phyloP scores from a whole-genome alignment of 176 grass and related monocot genomes.

The Puya raimondii region DNA sequence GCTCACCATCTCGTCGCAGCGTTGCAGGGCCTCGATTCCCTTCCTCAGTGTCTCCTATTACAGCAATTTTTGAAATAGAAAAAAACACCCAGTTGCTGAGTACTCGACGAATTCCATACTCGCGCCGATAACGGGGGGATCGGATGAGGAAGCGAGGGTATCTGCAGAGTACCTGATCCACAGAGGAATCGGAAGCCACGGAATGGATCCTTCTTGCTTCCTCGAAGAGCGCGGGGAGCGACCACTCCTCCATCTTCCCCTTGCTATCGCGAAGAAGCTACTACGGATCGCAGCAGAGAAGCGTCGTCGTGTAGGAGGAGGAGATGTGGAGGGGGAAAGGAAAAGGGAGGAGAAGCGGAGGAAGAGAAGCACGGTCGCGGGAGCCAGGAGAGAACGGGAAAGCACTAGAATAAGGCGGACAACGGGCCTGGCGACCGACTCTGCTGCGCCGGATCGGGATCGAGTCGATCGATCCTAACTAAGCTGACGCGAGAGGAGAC shows the following conservation, averaged over 20 bases:
- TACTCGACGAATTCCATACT: constrained; percentile 1
- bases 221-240: constrained; percentile 68
- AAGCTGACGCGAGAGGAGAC: too few relatives aligned
- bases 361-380: background rate
- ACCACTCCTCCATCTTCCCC: constrained; percentile 39
- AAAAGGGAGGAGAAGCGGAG: background rate
- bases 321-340: background rate
- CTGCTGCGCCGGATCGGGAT: too few relatives aligned
- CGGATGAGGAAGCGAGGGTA: background rate
- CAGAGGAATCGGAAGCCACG: constrained; percentile 52
- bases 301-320: background rate
- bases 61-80: background rate
- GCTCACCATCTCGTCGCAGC: constrained; percentile 79
- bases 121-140: background rate
- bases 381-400: background rate
- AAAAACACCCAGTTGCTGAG: background rate
- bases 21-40: constrained; percentile 56
- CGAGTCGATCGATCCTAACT: too few relatives aligned
- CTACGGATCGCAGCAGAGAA: background rate
- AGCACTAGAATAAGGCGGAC: background rate
- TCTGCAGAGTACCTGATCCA: constrained; percentile 37
- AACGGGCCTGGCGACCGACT: too few relatives aligned
- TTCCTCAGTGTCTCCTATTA: constrained; percentile 31
- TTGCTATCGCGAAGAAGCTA: background rate
- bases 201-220: constrained; percentile 59